phyloP scores from a whole-genome alignment of 495 filamentous ascomycete species.

The Penicillium atrosanguineum region DNA sequence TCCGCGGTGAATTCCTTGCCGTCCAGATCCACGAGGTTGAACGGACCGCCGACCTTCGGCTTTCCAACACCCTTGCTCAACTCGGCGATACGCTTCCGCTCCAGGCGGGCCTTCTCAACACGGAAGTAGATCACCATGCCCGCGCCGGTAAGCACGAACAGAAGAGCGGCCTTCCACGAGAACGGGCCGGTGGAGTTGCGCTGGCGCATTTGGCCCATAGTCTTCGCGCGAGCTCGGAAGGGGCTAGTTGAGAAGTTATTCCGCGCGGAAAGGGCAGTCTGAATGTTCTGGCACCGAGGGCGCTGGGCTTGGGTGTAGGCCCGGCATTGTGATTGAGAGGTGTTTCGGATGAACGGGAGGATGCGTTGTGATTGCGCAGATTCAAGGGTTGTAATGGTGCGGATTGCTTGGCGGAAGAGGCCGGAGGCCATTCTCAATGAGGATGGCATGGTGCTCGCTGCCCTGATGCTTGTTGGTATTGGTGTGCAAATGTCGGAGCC shows the following conservation, averaged over 20 bases:
- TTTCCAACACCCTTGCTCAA: slow-evolving; percentile 87
- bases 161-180: slow-evolving; percentile 80
- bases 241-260: slow-evolving; percentile 36
- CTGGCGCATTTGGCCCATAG: slow-evolving; percentile 44
- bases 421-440: slow-evolving; percentile 30
- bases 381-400: slow-evolving; percentile 21
- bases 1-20: slow-evolving; percentile 71
- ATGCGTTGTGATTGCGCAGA: slow-evolving; percentile 15
- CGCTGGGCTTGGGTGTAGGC: slow-evolving; percentile 28
- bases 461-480: slow-evolving; percentile 2
- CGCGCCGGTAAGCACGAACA: slow-evolving; percentile 76
- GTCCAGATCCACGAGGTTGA: slow-evolving; percentile 77
- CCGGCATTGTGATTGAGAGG: slow-evolving; percentile 21
- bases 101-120: slow-evolving; percentile 82
- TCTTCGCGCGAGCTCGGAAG: slow-evolving; percentile 27
- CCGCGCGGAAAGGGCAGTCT: slow-evolving; percentile 10
- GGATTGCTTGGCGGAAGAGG: slow-evolving; percentile 25
- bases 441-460: slow-evolving; percentile 30
- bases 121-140: slow-evolving; percentile 88
- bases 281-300: slow-evolving; percentile 20
- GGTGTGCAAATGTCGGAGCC: slow-evolving; percentile 8
- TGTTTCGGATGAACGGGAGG: slow-evolving; percentile 21
- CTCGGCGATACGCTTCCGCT: slow-evolving; percentile 81
- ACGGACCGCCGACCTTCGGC: slow-evolving; percentile 89
- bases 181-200: slow-evolving; percentile 62